Evolutionary conservation across 1,284 basidiomycete species (phyloP).

Genomic region (Fomitopsis betulina): DNA sequence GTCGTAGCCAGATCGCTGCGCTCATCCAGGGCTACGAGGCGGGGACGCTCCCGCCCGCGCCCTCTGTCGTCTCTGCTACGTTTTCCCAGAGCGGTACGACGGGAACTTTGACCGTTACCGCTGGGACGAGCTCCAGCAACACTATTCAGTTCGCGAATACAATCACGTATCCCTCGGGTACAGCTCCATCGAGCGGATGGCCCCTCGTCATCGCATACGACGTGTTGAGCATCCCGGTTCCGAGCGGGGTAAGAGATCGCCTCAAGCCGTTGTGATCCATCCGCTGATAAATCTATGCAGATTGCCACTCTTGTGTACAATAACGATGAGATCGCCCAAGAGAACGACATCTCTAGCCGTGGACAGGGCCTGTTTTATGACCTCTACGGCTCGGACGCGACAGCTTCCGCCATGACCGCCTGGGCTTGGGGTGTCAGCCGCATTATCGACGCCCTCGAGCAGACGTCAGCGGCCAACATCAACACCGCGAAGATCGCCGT

Average conservation of each 20-base stretch:
- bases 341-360: constrained; percentile 38
- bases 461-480: constrained; percentile 38
- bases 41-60: constrained; percentile 40
- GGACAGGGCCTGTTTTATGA: constrained; percentile 51
- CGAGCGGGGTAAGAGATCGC: constrained; percentile 29
- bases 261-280: no score
- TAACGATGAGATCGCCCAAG: constrained; percentile 45
- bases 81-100: constrained; percentile 30
- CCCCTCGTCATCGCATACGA: constrained; percentile 49
- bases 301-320: constrained; percentile 45
- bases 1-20: constrained; percentile 40
- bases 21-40: constrained; percentile 47
- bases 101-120: constrained; percentile 39
- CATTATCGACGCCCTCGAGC: constrained; percentile 50
- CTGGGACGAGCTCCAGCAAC: constrained; percentile 31
- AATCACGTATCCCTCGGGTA: constrained; percentile 39
- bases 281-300: constrained; percentile 7
- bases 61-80: constrained; percentile 35
- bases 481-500: constrained; percentile 43
- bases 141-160: constrained; percentile 41
- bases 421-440: constrained; percentile 55
- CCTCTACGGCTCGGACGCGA: constrained; percentile 40
- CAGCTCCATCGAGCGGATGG: constrained; percentile 35
- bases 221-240: constrained; percentile 44
- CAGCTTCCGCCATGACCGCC: constrained; percentile 47